These are phyloP conservation scores for Urtica urens DNA, from an alignment of 306 rosid genomes.

Conservation along the genomic window DNA sequence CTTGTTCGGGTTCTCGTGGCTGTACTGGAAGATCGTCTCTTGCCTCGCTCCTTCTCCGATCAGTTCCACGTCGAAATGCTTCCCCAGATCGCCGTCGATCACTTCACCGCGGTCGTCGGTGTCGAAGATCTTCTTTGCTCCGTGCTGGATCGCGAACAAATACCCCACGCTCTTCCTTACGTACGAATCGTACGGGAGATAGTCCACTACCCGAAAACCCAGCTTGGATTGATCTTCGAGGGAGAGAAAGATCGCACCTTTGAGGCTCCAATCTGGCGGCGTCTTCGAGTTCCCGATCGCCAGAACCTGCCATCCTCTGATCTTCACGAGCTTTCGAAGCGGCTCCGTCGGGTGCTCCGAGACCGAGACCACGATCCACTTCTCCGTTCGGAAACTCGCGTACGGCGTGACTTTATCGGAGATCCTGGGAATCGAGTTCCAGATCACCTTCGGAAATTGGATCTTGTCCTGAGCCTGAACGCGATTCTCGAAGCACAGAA, in stretches of 20 bases:
- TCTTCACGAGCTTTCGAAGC: slow-evolving; percentile 48
- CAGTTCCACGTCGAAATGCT: slow-evolving; percentile 82
- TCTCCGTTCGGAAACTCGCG: slow-evolving; percentile 54
- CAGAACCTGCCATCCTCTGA: slow-evolving; percentile 82
- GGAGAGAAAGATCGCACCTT: slow-evolving; percentile 85
- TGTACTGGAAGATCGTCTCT: slow-evolving; percentile 69
- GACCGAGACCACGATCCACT: slow-evolving; percentile 86
- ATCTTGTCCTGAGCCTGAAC: slow-evolving; percentile 59
- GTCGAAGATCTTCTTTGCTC: slow-evolving; percentile 84
- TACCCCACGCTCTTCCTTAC: slow-evolving; percentile 90
- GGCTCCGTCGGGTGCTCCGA: slow-evolving; percentile 62
- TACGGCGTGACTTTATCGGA: slow-evolving; percentile 46
- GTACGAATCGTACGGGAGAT: slow-evolving; percentile 73
- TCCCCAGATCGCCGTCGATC: slow-evolving; percentile 75
- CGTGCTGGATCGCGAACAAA: slow-evolving; percentile 89
- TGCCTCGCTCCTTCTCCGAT: slow-evolving; percentile 78
- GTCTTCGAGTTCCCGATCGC: slow-evolving; percentile 75
- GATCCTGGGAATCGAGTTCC: slow-evolving; percentile 39
- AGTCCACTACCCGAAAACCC: slow-evolving; percentile 81
- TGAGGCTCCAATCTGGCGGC: slow-evolving; percentile 78
- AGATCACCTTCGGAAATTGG: slow-evolving; percentile 49
- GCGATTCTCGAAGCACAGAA: slow-evolving; percentile 67
- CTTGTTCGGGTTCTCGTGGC: slow-evolving; percentile 78
- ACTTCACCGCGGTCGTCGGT: slow-evolving; percentile 95
- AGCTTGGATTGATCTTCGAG: slow-evolving; percentile 64